Base-by-base conservation (phyloP, 495 filamentous ascomycete genomes). In the Penicillium bovifimosum region DNA sequence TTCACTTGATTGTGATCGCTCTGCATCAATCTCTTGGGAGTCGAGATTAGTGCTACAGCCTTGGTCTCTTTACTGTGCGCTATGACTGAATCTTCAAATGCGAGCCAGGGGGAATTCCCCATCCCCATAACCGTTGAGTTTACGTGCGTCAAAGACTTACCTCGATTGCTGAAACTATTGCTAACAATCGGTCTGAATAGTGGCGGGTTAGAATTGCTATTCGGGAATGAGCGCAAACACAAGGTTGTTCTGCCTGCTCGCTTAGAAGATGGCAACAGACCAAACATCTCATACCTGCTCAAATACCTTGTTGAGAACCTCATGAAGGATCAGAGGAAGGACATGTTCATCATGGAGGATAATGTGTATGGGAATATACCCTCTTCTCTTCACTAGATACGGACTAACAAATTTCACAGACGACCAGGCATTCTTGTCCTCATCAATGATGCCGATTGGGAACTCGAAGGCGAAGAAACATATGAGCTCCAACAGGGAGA, bases 401-500 rank as follows among this genome's bases (percentile, higher is more conserved):
- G 17, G 17, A 16, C 54, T 63, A 33, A 62, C 29, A 7, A n/a
- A 11, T 18, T 33, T 8, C 13, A 41, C 58, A 97, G 93, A 29
- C 89, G 95, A 42, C 92, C 93, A 6, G 93, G 93, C n/a, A 95
- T 97, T 60, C 81, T 99, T 41, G 95, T 96, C 13, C 75, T 99
- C 51, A 91, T 99, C 68, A 99, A 99, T 66, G 92, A 99, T 59
- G 86, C 88, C 36, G 93, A 99, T 65, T 99, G 93, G 93, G 91
- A 96, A 71, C 81, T 99, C 11, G 95, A 97, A 70, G 93, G 91
- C 7, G 91, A 96, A 69, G 90, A 91, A 56, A 78, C 77, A 50
- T 97, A 96, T 66, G 84, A 90, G 63, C 74, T 97, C 48, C 83
- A 91, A 68, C 64, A 74, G 18, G 77, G 82, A 20, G 93, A 99